phyloP scores from a whole-genome alignment of 176 grass and related monocot genomes.

The Juncus inflexus region DNA sequence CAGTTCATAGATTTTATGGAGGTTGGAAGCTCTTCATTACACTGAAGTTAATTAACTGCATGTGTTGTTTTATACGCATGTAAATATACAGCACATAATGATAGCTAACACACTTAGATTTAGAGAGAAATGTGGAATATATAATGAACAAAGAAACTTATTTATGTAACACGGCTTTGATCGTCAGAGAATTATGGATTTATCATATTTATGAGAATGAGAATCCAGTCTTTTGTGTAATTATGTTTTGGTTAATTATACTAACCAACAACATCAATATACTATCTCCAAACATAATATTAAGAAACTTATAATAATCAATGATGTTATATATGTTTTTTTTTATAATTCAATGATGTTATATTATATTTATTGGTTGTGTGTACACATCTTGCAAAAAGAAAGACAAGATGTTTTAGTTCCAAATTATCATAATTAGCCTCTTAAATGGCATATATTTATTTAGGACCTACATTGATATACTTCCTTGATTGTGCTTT shows the following conservation, averaged over 20 bases:
- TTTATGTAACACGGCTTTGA: constrained; percentile 1
- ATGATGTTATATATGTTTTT: constrained; percentile 2
- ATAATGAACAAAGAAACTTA: not conserved
- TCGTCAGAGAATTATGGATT: constrained; percentile 19
- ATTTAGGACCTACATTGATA: not conserved
- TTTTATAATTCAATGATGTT: not conserved
- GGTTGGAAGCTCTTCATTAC: constrained; percentile 55
- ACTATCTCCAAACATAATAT: not conserved
- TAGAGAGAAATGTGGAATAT: constrained; percentile 14
- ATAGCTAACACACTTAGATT: constrained; percentile 26
- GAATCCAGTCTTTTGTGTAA: constrained; percentile 16
- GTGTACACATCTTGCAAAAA: not conserved
- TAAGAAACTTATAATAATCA: constrained; percentile 5
- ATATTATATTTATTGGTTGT: not conserved
- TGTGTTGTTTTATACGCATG: not conserved
- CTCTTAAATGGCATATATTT: not conserved
- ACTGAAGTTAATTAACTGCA: constrained; percentile 20
- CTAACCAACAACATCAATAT: too few species aligned
- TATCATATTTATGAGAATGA: constrained; percentile 15
- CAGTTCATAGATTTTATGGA: constrained; percentile 89
- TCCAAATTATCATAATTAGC: not conserved
- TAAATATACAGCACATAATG: not conserved
- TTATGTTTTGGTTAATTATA: not conserved
- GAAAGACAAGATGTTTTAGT: not conserved
- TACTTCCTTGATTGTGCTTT: not conserved